phyloP scores from a whole-genome alignment of 2,329 filamentous ascomycete species.

The Lasiodiplodia gonubiensis region DNA sequence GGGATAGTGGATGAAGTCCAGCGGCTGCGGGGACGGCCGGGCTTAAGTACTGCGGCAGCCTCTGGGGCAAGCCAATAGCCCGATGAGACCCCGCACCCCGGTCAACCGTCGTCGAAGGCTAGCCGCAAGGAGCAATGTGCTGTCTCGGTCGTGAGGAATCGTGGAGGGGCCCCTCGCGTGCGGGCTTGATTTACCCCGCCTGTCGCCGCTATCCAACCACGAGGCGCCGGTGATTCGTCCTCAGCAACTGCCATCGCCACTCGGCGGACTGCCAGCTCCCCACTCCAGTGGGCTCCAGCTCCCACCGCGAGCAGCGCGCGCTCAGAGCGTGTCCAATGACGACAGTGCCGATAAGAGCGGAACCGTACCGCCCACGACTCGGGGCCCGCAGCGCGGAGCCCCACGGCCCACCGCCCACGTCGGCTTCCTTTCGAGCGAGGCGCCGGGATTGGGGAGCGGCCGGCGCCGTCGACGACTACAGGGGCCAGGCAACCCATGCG shows the following conservation, averaged over 20 bases:
- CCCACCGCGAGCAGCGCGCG: slow-evolving; percentile 2
- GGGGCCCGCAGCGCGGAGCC: slow-evolving; percentile 17
- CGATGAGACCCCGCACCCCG: slow-evolving; percentile 21
- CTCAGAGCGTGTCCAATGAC: slow-evolving; percentile 7
- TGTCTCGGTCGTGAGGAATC: slow-evolving; percentile 27
- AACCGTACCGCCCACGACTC: slow-evolving; percentile 24
- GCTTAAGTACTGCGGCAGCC: slow-evolving; percentile 9
- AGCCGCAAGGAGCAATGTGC: slow-evolving; percentile 16
- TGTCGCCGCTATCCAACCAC: slow-evolving; percentile 13
- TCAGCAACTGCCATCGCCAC: background rate
- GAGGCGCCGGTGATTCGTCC: background rate
- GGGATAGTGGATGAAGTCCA: slow-evolving; percentile 1
- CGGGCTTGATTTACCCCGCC: slow-evolving; percentile 21
- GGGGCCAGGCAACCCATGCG: background rate
- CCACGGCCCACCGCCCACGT: slow-evolving; percentile 26
- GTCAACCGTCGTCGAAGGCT: slow-evolving; percentile 12
- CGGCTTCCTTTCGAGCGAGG: slow-evolving; percentile 48
- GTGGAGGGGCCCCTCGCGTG: slow-evolving; percentile 20
- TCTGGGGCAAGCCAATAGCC: slow-evolving; percentile 14
- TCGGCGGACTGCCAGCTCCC: background rate
- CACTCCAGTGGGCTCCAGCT: slow-evolving; percentile 14
- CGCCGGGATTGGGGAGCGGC: slow-evolving; percentile 26
- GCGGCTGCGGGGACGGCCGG: slow-evolving; percentile 18
- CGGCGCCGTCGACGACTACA: background rate
- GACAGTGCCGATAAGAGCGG: slow-evolving; percentile 20